A percentile compares a stretch with the other conserved stretches of the same genome.
These are phyloP conservation scores for Trichosporon faecale DNA, from an alignment of 1,284 basidiomycete genomes.

Conservation along the genomic window DNA sequence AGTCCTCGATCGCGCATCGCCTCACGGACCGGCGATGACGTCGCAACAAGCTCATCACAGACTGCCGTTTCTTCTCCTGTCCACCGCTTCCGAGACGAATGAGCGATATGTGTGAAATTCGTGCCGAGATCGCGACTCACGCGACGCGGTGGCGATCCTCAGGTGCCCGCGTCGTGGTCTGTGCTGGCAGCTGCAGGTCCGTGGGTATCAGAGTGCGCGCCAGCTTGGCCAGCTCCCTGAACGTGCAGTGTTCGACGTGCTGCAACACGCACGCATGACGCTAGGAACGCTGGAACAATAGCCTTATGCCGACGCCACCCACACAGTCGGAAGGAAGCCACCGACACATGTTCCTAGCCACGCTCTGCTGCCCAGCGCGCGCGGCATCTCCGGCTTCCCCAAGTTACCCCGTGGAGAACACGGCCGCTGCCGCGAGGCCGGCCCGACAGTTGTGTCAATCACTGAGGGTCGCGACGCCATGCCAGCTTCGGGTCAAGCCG, in stretches of 20 bases:
- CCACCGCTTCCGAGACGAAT: not conserved
- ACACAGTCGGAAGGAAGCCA: not conserved
- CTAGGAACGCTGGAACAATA: constrained; percentile 5
- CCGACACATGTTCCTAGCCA: not conserved
- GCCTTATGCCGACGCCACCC: not conserved
- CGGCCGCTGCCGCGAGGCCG: not conserved
- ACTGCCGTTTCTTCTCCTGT: not conserved
- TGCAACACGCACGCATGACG: not conserved
- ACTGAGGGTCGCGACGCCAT: not conserved
- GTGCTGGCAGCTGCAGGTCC: not conserved
- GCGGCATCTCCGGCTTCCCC: not conserved
- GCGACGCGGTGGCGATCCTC: not conserved
- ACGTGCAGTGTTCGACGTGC: not conserved
- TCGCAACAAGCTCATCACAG: not conserved
- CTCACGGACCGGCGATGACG: not conserved
- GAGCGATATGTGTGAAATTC: not conserved
- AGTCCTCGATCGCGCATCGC: not conserved
- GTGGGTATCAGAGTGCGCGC: not conserved
- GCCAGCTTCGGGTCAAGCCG: not conserved
- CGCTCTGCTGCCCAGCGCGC: not conserved
- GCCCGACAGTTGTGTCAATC: not conserved
- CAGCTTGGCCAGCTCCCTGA: not conserved
- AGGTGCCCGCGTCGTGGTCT: not conserved
- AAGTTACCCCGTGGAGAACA: not conserved
- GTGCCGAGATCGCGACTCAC: not conserved